A percentile compares a stretch with the other conserved stretches of the same genome.
Conservation (phyloP, 768 basidiomycete genomes). For the Ramaria rubella region DNA sequence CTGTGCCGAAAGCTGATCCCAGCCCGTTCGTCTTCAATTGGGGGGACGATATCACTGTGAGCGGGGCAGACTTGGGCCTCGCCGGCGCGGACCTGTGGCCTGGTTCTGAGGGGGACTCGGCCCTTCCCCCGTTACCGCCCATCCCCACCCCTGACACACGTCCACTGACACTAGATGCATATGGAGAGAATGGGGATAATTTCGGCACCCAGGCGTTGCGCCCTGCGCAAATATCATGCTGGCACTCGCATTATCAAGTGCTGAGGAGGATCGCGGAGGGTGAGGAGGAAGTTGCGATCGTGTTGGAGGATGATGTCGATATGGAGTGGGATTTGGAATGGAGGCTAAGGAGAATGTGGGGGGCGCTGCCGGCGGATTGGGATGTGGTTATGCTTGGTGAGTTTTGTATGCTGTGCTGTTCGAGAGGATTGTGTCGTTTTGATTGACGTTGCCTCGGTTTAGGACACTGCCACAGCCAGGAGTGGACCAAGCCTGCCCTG, state of each 20-base stretch:
- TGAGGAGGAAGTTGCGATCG: constrained; percentile 1
- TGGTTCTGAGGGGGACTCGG: neutral
- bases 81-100: constrained; percentile 6
- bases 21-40: neutral
- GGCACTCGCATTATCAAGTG: constrained; percentile 9
- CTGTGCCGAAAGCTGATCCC: constrained; percentile 1
- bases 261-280: constrained; percentile 6
- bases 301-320: constrained; percentile 10
- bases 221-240: constrained; percentile 4
- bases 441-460: too few relatives aligned
- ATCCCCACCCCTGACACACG: neutral
- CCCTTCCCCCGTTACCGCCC: neutral
- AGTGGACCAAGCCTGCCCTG: constrained; percentile 2
- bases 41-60: constrained; percentile 1
- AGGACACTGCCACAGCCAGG: constrained; percentile 9
- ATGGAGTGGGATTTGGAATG: constrained; percentile 9
- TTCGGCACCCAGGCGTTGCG: neutral
- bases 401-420: neutral
- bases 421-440: neutral
- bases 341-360: constrained; percentile 1
- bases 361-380: neutral
- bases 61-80: neutral
- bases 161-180: neutral
- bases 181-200: neutral
- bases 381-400: constrained; percentile 7